Base-by-base conservation (phyloP, 305 asterid genomes). In the Fraxinus baroniana region DNA sequence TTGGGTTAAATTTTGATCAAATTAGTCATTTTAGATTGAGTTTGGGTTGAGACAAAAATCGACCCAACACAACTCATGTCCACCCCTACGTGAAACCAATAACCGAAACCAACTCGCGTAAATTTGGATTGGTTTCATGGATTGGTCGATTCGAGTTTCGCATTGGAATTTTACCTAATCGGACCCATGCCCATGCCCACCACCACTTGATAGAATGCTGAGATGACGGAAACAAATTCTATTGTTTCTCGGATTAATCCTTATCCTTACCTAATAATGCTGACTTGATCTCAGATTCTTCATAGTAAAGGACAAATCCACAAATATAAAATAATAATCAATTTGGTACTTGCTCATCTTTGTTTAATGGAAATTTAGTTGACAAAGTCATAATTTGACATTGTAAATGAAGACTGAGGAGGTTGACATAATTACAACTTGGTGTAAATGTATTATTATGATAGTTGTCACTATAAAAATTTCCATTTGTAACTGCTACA, bases 231-330 rank as follows among this genome's bases (percentile, higher is more conserved):
- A 79, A 74, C 62, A 46, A 22, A 10, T 80, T 55, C 12, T 24
- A 2, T 66, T 2, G 60, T 66, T 78, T 71, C 79, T 46, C 73
- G 37, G 55, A 4, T 55, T 85, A 49, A 49, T 49, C 20, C 78
- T 55, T 73, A 71, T 78, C 78, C 30, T 62, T 37, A 76, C 86
- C 79, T 44, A 85, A 76, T 57, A 24, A 30, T 73, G 74, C 28
- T 33, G 30, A 32, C 30, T 68, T 60, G 28, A 35, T 13, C 24
- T 26, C n/a, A 33, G 41, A 49, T 64, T 64, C 73, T 26, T 64
- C n/a, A 2, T 64, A 32, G 71, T 75, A 17, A 81, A 81, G 1
- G 79, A 55, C 39, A 37, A 60, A 9, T 18, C 33, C 33, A 64
- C 17, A 9, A 22, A 13, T 64, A 0, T 64, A 22, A 36, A 22